Conservation (phyloP, 176 grass and related monocot genomes). For the Calamus simplicifolius region DNA sequence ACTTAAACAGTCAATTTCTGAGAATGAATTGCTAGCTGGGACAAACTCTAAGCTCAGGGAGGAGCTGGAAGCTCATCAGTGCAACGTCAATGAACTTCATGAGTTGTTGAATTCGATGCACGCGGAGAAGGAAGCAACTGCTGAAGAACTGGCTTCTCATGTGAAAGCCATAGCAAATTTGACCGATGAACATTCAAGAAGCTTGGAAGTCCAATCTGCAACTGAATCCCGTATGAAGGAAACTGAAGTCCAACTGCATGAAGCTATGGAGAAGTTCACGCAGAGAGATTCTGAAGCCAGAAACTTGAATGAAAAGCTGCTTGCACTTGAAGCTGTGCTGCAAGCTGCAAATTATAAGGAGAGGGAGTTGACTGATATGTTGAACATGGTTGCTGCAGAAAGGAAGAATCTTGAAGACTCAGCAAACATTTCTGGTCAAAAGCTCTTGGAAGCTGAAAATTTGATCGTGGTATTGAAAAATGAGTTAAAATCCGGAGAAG, state of each 20-base stretch:
- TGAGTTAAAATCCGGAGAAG: too few species aligned
- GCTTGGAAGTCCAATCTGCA: slow-evolving; percentile 13
- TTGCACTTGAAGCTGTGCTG: slow-evolving; percentile 22
- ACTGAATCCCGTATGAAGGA: slow-evolving; percentile 13
- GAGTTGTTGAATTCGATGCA: slow-evolving; percentile 42
- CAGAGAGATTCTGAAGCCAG: slow-evolving; percentile 13
- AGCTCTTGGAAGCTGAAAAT: too few species aligned
- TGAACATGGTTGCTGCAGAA: too few species aligned
- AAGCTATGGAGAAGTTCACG: slow-evolving; percentile 7
- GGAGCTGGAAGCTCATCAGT: slow-evolving; percentile 51
- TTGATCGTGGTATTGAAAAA: too few species aligned
- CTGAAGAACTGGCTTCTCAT: slow-evolving; percentile 15
- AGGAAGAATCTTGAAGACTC: too few species aligned
- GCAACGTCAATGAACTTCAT: slow-evolving; percentile 47
- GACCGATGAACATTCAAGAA: slow-evolving; percentile 7
- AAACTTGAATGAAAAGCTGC: slow-evolving; percentile 20
- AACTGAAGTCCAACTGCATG: slow-evolving; percentile 13
- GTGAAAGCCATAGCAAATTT: slow-evolving; percentile 2
- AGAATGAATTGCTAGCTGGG: slow-evolving; percentile 31
- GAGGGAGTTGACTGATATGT: too few species aligned
- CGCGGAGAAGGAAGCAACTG: slow-evolving; percentile 18
- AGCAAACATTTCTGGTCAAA: too few species aligned
- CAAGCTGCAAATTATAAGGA: too few species aligned
- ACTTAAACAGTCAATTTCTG: slow-evolving; percentile 38
- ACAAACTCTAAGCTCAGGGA: slow-evolving; percentile 46